Percentiles rank a stretch among this genome's conserved stretches.
phyloP scores from a whole-genome alignment of 352 stramenopile genomes.

The Blastocystis sp. region DNA sequence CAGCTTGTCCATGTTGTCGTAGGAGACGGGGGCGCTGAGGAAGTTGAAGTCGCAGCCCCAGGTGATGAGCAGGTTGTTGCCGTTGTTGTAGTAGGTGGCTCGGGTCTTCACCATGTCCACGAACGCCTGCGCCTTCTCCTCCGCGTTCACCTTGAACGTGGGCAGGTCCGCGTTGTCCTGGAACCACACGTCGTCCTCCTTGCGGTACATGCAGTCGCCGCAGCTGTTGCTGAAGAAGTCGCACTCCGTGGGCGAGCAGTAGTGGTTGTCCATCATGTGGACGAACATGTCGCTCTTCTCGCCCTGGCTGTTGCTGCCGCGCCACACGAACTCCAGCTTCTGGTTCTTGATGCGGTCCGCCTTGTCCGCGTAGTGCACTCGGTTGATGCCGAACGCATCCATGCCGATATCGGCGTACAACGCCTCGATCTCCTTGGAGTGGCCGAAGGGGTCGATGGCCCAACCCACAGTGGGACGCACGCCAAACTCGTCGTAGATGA shows the following conservation, averaged over 20 bases:
- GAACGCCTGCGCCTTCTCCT: constrained; percentile 56
- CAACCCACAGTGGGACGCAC: constrained; percentile 87
- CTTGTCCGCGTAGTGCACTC: constrained; percentile 95
- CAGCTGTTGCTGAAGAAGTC: constrained; percentile 66
- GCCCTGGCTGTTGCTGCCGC: constrained; percentile 76
- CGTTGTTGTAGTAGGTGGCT: constrained; percentile 53
- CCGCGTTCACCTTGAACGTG: constrained; percentile 75
- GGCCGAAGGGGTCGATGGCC: constrained; percentile 95
- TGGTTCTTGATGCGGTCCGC: constrained; percentile 76
- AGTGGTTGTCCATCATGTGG: constrained; percentile 77
- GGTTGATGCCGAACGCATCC: constrained; percentile 90
- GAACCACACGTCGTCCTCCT: constrained; percentile 72
- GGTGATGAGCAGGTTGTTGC: constrained; percentile 77
- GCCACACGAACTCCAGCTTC: constrained; percentile 89
- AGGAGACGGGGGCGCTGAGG: constrained; percentile 79
- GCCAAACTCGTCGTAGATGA: constrained; percentile 86
- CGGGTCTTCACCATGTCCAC: constrained; percentile 58
- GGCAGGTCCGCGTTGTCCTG: constrained; percentile 78
- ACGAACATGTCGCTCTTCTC: constrained; percentile 78
- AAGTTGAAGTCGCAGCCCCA: constrained; percentile 91
- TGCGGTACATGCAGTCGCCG: constrained; percentile 48
- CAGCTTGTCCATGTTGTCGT: constrained; percentile 90
- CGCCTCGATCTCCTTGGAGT: constrained; percentile 70
- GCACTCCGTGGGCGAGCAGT: constrained; percentile 73
- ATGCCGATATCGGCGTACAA: constrained; percentile 84